Evolutionary conservation across 2,329 filamentous ascomycete genomes (phyloP).

Genomic region (Epichloe gansuensis): DNA sequence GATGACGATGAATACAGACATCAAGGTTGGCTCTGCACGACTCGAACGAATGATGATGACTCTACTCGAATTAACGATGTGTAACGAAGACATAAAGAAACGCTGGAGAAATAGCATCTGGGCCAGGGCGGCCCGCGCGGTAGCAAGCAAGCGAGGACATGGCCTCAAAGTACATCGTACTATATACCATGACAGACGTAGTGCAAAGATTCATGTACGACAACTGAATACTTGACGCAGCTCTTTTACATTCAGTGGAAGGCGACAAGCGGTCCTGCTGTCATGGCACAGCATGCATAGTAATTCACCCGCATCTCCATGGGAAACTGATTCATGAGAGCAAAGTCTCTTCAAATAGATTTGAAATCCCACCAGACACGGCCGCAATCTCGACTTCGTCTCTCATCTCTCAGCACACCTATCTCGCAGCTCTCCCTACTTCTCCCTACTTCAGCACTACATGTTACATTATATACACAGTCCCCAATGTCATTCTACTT

Average conservation of each 20-base stretch:
- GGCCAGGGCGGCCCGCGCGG: too few relatives aligned
- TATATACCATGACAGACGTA: neutral
- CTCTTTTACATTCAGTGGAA: neutral
- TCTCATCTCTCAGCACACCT: neutral
- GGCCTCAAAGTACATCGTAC: neutral
- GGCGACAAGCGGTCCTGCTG: neutral
- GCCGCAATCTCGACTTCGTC: neutral
- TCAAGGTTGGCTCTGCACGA: neutral
- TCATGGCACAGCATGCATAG: neutral
- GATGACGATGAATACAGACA: neutral
- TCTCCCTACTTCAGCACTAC: neutral
- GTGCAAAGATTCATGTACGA: neutral
- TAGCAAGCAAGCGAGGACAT: too few relatives aligned
- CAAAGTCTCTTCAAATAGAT: neutral
- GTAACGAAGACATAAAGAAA: neutral
- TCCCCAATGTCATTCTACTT: slow-evolving; percentile 15
- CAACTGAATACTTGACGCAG: neutral
- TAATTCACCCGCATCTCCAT: neutral
- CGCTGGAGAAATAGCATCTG: neutral
- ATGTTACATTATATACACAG: neutral
- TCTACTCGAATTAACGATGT: neutral
- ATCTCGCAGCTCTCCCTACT: neutral
- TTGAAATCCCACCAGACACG: neutral
- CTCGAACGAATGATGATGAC: neutral
- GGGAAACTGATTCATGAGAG: neutral